phyloP scores from a whole-genome alignment of 2,329 filamentous ascomycete genomes.

The Neoarthrinium moseri region DNA sequence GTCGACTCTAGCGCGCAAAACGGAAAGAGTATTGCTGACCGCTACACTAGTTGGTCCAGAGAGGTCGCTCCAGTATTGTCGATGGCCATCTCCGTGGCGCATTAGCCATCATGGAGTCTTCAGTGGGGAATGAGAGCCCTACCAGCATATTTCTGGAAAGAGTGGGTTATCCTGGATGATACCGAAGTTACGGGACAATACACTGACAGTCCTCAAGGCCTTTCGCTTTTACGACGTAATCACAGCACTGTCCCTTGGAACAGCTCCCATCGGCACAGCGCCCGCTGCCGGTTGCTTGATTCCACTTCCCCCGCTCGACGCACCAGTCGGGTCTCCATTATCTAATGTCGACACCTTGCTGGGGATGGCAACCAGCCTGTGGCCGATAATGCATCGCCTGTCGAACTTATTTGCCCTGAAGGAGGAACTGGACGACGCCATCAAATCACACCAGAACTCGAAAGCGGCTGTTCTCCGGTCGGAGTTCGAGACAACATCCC shows the following conservation, averaged over 20 bases:
- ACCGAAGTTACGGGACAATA: not conserved
- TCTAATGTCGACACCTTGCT: slow-evolving; percentile 58
- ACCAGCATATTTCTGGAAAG: slow-evolving; percentile 59
- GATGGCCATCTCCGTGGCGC: slow-evolving; percentile 61
- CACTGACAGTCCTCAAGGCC: slow-evolving; percentile 41
- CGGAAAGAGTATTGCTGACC: slow-evolving; percentile 11
- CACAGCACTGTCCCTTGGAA: slow-evolving; percentile 60
- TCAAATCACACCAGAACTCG: slow-evolving; percentile 37
- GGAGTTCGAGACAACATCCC: slow-evolving; percentile 49
- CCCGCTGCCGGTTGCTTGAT: slow-evolving; percentile 45
- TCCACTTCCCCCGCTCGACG: slow-evolving; percentile 46
- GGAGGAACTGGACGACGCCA: slow-evolving; percentile 46
- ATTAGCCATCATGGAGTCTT: slow-evolving; percentile 57
- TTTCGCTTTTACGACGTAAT: slow-evolving; percentile 68
- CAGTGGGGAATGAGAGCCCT: slow-evolving; percentile 42
- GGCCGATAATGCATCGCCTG: slow-evolving; percentile 62
- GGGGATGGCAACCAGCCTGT: slow-evolving; percentile 60
- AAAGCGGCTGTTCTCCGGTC: slow-evolving; percentile 47
- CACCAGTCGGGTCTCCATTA: slow-evolving; percentile 42
- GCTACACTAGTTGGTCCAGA: slow-evolving; percentile 56
- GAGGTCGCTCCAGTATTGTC: slow-evolving; percentile 58
- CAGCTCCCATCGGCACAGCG: slow-evolving; percentile 51
- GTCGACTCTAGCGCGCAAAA: slow-evolving; percentile 22
- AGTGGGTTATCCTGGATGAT: slow-evolving; percentile 32
- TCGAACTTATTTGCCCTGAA: slow-evolving; percentile 55